Evolutionary conservation across 306 rosid genomes (phyloP), one percentile per base, ranked within the genome.

Genomic region (Prunus dulcis): DNA sequence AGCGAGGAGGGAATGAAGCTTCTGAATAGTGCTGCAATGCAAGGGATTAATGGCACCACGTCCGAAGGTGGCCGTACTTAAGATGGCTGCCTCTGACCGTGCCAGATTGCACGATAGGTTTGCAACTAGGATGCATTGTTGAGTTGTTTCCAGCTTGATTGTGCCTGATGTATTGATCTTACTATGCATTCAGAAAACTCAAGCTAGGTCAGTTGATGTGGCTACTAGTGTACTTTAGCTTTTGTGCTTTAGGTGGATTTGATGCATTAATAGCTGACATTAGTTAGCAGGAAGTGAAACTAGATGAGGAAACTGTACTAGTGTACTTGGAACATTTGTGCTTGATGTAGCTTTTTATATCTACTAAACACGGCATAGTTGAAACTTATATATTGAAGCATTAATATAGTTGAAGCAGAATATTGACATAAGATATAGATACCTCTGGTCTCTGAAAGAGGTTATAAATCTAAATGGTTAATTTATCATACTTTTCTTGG

Each of bases 1-100:
- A 93, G 97, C 30, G 97, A 93, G 81, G 98, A 93, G 72, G 98
- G 98, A 60, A 93, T 91, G 98, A 87, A 93, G 84, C 94, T 93
- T 78, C 90, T 93, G 20, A 86, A 93, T 69, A 90, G 93, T 76
- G 97, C 91, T 79, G 93, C 97, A 20, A 81, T 91, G 86, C 97
- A 91, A 79, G 96, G 96, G 58, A 85, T 89, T 60, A 87, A 78
- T 56, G 81, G 81, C 76, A 82, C 87, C 69, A 46, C 67, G 6
- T 47, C 86, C 38, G 82, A 80, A 60, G 84, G 64, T 63, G 81
- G 83, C 20, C 69, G 76, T 47, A 64, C 70, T 49, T 76, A 69
- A 80, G 62, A 28, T 4, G 55, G 63, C 46, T 23, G 7, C 15
- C 69, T 2, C 67, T 28, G 41, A 7, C 32, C 17, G 3, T 2